Evolutionary conservation across 1,139 yeast genomes (phyloP).

Genomic region (Eremothecium gossypii): DNA sequence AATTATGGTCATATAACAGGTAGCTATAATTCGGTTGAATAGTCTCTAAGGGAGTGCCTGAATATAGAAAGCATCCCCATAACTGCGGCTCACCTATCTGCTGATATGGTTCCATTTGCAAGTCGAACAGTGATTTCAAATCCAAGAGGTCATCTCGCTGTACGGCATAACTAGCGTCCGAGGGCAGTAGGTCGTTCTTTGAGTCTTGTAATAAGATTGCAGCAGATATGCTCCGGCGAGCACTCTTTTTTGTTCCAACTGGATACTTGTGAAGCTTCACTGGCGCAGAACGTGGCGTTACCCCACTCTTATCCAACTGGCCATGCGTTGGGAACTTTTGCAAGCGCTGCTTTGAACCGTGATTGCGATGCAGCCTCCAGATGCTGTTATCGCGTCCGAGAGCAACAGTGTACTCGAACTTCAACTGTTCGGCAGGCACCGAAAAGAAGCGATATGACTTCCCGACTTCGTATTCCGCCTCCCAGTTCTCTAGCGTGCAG

Average conservation of each 20-base stretch:
- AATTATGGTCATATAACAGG: constrained; percentile 7
- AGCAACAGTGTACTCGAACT: neutral
- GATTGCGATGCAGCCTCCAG: neutral
- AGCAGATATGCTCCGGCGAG: no score
- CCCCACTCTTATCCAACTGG: constrained; percentile 1
- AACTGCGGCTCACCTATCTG: constrained; percentile 6
- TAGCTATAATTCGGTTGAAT: constrained; percentile 6
- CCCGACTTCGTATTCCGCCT: constrained; percentile 1
- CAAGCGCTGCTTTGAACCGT: constrained; percentile 1
- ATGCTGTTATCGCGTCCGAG: neutral
- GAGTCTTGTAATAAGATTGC: no score
- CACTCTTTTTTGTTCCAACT: neutral
- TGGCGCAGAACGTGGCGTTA: neutral
- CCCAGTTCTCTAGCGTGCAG: constrained; percentile 10
- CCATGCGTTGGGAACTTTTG: neutral
- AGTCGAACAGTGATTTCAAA: constrained; percentile 8
- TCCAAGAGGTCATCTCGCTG: neutral
- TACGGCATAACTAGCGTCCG: neutral
- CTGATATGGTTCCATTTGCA: constrained; percentile 9
- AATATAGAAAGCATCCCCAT: neutral
- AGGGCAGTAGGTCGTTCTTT: neutral
- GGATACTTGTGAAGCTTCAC: neutral
- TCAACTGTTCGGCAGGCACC: neutral
- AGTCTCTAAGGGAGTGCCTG: neutral
- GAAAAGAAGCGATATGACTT: neutral